A percentile compares a stretch with the other conserved stretches of the same genome.
Conservation (phyloP, 1,284 basidiomycete species). For the Trichosporon sp. region DNA sequence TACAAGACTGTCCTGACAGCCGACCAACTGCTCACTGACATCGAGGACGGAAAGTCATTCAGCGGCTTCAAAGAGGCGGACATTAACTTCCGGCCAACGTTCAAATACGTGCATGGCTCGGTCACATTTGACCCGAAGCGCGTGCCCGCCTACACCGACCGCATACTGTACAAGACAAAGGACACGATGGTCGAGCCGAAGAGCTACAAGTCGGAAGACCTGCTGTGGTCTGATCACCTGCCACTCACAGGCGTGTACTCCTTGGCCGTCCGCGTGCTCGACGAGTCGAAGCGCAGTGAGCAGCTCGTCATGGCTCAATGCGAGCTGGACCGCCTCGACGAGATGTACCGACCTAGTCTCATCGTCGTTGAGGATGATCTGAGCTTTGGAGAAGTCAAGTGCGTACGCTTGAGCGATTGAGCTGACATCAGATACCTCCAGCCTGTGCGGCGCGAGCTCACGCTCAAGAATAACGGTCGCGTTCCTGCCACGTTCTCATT, state of each 20-base stretch:
- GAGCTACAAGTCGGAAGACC: slow-evolving; percentile 29
- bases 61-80: slow-evolving; percentile 29
- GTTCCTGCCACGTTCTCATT: slow-evolving; percentile 36
- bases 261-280: slow-evolving; percentile 24
- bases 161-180: slow-evolving; percentile 25
- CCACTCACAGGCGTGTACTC: slow-evolving; percentile 29
- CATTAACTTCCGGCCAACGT: slow-evolving; percentile 40
- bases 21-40: slow-evolving; percentile 37
- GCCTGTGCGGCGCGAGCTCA: slow-evolving; percentile 20
- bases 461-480: slow-evolving; percentile 31
- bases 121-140: slow-evolving; percentile 35
- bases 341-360: slow-evolving; percentile 50
- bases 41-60: slow-evolving; percentile 34
- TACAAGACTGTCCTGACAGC: slow-evolving; percentile 33
- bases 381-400: slow-evolving; percentile 41
- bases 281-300: slow-evolving; percentile 33
- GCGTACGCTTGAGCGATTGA: slow-evolving; percentile 8
- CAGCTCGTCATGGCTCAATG: slow-evolving; percentile 40
- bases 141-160: slow-evolving; percentile 41
- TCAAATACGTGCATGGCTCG: slow-evolving; percentile 43
- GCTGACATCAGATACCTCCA: slow-evolving; percentile 19
- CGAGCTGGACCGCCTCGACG: slow-evolving; percentile 49
- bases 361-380: slow-evolving; percentile 51
- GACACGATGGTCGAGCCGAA: slow-evolving; percentile 16
- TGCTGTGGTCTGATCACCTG: slow-evolving; percentile 44